A percentile compares a stretch with the other conserved stretches of the same genome.
These are phyloP conservation scores for Sicyos edulis DNA, from an alignment of 306 rosid species.

Conservation along the genomic window DNA sequence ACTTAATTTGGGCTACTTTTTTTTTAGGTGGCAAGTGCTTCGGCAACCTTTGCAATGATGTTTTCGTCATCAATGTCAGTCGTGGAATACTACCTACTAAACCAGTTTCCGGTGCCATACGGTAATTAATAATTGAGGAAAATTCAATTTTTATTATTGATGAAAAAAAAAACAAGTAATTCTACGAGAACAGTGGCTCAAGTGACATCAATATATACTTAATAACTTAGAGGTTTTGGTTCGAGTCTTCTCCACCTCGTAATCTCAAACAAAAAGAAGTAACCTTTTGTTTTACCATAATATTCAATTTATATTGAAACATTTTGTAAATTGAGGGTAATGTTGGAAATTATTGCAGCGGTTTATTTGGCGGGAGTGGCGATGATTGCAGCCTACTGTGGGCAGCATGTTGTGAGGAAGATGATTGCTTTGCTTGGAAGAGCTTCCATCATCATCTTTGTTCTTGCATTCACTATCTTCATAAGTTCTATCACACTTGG, in stretches of 20 bases:
- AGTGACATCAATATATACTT: no score
- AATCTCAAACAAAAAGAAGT: no score
- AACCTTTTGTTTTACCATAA: no score
- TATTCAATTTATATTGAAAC: no score
- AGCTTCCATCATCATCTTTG: conserved; percentile 83
- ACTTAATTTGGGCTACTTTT: background rate
- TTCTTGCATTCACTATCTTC: conserved; percentile 66
- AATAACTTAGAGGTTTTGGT: no score
- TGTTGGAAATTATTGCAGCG: conserved; percentile 36
- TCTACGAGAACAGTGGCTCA: no score
- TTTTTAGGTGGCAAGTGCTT: conserved; percentile 83
- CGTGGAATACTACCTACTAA: conserved; percentile 77
- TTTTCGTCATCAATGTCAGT: conserved; percentile 98
- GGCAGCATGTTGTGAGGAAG: conserved; percentile 71
- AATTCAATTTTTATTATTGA: background rate
- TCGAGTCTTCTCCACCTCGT: no score
- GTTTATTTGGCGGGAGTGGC: conserved; percentile 63
- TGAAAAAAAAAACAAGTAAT: no score
- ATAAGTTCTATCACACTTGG: conserved; percentile 74
- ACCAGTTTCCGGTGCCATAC: conserved; percentile 82
- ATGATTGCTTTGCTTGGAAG: conserved; percentile 58
- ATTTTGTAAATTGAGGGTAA: background rate
- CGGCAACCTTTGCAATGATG: conserved; percentile 90
- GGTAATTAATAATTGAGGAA: conserved; percentile 30
- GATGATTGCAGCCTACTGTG: conserved; percentile 59